These are phyloP conservation scores for Epichloe uncinata DNA, from an alignment of 2,329 filamentous ascomycete genomes.

Conservation along the genomic window DNA sequence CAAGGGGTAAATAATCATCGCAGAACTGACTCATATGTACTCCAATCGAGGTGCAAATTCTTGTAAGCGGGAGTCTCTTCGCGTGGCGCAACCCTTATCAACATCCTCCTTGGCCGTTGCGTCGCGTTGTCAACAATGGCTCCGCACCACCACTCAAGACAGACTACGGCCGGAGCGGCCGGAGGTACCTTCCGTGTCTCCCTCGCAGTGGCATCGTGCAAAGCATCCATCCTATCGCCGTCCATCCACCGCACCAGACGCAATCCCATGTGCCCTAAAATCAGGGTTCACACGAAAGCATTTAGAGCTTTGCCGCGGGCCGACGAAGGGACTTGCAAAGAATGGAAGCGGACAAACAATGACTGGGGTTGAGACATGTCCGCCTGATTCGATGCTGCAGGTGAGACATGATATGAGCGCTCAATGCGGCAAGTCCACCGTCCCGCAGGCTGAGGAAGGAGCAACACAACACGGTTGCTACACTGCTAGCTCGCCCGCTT, in stretches of 20 bases:
- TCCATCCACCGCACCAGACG: neutral
- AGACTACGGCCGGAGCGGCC: neutral
- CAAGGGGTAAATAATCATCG: too few species aligned
- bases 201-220: neutral
- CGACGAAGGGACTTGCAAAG: neutral
- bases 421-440: neutral
- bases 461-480: neutral
- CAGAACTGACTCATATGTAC: too few species aligned
- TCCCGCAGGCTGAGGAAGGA: neutral
- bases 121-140: neutral
- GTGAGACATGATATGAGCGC: neutral
- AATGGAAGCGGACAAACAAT: neutral
- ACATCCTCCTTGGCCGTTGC: neutral
- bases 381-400: neutral
- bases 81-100: neutral
- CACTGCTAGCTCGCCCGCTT: conserved; percentile 1
- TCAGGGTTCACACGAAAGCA: neutral
- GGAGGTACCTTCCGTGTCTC: neutral
- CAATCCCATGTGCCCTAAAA: neutral
- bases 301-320: neutral
- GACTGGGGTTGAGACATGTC: neutral
- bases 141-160: neutral
- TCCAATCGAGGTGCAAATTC: neutral
- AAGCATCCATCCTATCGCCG: neutral
- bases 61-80: neutral